Evolutionary conservation across 352 stramenopile genomes (phyloP), one percentile per base, ranked within the genome.

Genomic region (Bremia lactucae): DNA sequence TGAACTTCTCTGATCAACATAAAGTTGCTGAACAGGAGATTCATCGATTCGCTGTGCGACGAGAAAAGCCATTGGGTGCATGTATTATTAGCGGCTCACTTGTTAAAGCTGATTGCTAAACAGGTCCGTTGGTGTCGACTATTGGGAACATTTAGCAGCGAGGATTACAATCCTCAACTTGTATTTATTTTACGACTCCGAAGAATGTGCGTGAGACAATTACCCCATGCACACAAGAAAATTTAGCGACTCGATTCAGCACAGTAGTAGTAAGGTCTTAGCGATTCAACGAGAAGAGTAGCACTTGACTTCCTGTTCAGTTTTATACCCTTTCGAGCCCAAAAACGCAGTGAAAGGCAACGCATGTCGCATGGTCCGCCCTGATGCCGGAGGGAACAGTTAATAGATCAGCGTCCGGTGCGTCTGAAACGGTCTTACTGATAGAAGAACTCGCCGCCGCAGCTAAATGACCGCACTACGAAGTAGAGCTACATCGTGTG

Each of bases 261-360:
- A 23, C 9, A 23, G 38, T 42, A 42, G 5, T 21, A 35, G 28
- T 35, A 64, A 28, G 6, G 6, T 28, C 24, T 10, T 28, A 28
- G 6, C 43, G 23, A 65, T 49, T 49, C 41, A 47, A 65, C 51
- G 50, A 51, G 31, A 18, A 37, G 42, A 49, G 49, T 60, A 35
- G 42, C 31, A 35, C 26, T 22, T 9, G 25, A 42, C 52, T 59
- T 62, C 57, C 62, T 59, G 52, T 66, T 62, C 57, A 59, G 57
- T 62, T 59, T 52, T 33, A 36, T 62, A 52, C 25, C 52, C 36
- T 39, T 65, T 65, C 42, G 29, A 21, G 42, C 31, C 37, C 22
- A 42, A 31, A 11, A 25, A 21, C 52, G 54, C 54, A 36, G 33
- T 38, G 46, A 46, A 45, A 55, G 9, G 38, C 15, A 14, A 8